Conservation (phyloP, 2,329 filamentous ascomycete genomes). For the Fusarium buharicum region DNA sequence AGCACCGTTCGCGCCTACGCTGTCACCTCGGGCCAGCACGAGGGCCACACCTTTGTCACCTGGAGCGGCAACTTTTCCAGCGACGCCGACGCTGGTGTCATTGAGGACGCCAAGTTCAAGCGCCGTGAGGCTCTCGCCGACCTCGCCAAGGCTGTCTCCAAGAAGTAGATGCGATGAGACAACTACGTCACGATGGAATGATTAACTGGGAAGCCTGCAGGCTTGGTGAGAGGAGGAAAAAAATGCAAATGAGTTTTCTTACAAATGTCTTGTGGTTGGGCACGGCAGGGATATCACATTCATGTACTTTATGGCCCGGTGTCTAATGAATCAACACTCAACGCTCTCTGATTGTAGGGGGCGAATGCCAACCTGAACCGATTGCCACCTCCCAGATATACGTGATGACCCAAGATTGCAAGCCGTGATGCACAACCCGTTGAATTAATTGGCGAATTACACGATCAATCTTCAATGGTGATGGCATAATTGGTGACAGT, state of each 20-base stretch:
- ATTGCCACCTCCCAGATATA: too few relatives aligned
- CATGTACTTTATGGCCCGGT: slow-evolving; percentile 5
- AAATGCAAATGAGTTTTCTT: slow-evolving; percentile 4
- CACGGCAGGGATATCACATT: slow-evolving; percentile 1
- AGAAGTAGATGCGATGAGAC: slow-evolving; percentile 33
- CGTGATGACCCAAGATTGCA: too few relatives aligned
- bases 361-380: neutral
- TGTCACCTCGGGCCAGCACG: slow-evolving; percentile 72
- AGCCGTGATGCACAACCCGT: too few relatives aligned
- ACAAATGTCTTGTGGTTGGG: slow-evolving; percentile 2
- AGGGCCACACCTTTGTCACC: slow-evolving; percentile 73
- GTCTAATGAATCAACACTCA: neutral
- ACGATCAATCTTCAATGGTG: too few relatives aligned
- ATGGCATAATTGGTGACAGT: too few relatives aligned
- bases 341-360: neutral
- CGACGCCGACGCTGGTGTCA: slow-evolving; percentile 76
- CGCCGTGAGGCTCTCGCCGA: slow-evolving; percentile 76
- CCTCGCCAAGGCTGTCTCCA: slow-evolving; percentile 62
- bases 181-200: neutral
- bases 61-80: slow-evolving; percentile 77
- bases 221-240: neutral
- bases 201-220: neutral
- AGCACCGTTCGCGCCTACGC: slow-evolving; percentile 73
- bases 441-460: too few relatives aligned
- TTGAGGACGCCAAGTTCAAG: slow-evolving; percentile 81